Percentiles rank a stretch among this genome's conserved stretches.
phyloP scores from a whole-genome alignment of 768 basidiomycete species.

The Panus rudis region DNA sequence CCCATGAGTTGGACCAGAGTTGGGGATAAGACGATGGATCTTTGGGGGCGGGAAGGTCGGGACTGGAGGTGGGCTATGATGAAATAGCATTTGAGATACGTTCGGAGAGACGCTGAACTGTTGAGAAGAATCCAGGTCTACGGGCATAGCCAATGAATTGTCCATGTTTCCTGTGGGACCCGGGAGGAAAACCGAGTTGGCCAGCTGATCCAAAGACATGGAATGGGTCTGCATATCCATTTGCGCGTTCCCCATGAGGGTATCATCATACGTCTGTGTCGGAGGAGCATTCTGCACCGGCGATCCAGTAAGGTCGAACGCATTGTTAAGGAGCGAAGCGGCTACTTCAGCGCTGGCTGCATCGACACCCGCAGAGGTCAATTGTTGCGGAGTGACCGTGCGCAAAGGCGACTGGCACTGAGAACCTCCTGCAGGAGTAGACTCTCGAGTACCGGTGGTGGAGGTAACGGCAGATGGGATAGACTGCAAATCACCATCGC shows the following conservation, averaged over 20 bases:
- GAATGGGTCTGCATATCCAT: conserved; percentile 2
- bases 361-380: conserved; percentile 10
- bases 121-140: no score
- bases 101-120: no score
- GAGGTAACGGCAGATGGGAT: conserved; percentile 21
- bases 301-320: conserved; percentile 6
- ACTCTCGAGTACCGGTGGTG: conserved; percentile 17
- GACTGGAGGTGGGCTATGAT: conserved; percentile 40
- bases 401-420: conserved; percentile 2
- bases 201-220: background rate
- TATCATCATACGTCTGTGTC: conserved; percentile 11
- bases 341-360: conserved; percentile 3
- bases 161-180: no score
- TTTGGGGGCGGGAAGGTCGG: conserved; percentile 53
- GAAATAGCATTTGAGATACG: conserved; percentile 35
- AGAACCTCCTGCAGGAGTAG: conserved; percentile 14
- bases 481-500: conserved; percentile 24
- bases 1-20: conserved; percentile 79
- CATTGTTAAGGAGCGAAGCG: conserved; percentile 3
- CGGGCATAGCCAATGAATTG: no score
- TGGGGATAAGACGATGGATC: conserved; percentile 82
- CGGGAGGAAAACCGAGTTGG: background rate
- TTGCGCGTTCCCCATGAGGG: conserved; percentile 17
- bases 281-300: conserved; percentile 1
- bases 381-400: background rate